Conservation (phyloP, 2,329 filamentous ascomycete genomes). For the Cadophora gregata region DNA sequence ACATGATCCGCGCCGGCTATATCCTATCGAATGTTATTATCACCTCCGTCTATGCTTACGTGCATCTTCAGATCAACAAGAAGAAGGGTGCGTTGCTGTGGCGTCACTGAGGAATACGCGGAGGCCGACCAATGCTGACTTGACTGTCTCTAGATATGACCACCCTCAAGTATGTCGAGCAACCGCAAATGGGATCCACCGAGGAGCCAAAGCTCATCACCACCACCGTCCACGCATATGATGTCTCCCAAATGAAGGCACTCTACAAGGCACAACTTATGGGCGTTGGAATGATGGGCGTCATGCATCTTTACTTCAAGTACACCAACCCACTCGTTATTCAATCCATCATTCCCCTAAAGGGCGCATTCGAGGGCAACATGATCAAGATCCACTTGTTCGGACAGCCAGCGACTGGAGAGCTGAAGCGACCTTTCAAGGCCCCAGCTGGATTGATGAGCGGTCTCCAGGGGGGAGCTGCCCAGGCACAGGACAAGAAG, state of each 20-base stretch:
- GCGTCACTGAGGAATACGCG: slow-evolving; percentile 26
- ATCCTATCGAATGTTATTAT: slow-evolving; percentile 78
- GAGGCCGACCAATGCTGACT: slow-evolving; percentile 1
- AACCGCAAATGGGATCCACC: slow-evolving; percentile 86
- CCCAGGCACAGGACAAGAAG: slow-evolving; percentile 86
- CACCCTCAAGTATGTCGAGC: slow-evolving; percentile 98
- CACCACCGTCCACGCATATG: slow-evolving; percentile 96
- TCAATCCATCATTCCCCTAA: slow-evolving; percentile 97
- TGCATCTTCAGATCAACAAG: slow-evolving; percentile 84
- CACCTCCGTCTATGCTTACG: slow-evolving; percentile 81
- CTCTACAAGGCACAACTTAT: slow-evolving; percentile 91
- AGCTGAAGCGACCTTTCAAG: slow-evolving; percentile 98
- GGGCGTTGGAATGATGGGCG: slow-evolving; percentile 96
- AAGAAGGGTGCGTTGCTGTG: slow-evolving; percentile 99
- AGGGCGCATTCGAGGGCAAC: slow-evolving; percentile 94
- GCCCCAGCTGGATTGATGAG: slow-evolving; percentile 80
- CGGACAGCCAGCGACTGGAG: slow-evolving; percentile 83
- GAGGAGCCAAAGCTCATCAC: slow-evolving; percentile 97
- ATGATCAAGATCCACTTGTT: slow-evolving; percentile 94
- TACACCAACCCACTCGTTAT: slow-evolving; percentile 99
- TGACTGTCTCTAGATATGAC: slow-evolving; percentile 75
- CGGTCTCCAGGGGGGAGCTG: slow-evolving; percentile 70
- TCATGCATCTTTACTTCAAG: slow-evolving; percentile 99
- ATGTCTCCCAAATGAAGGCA: slow-evolving; percentile 81
- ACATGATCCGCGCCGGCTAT: slow-evolving; percentile 59